Evolutionary conservation across 805 yeast species (phyloP), one percentile per base, ranked within the genome.

Genomic region (Zygotorulaspora chibaensis): DNA sequence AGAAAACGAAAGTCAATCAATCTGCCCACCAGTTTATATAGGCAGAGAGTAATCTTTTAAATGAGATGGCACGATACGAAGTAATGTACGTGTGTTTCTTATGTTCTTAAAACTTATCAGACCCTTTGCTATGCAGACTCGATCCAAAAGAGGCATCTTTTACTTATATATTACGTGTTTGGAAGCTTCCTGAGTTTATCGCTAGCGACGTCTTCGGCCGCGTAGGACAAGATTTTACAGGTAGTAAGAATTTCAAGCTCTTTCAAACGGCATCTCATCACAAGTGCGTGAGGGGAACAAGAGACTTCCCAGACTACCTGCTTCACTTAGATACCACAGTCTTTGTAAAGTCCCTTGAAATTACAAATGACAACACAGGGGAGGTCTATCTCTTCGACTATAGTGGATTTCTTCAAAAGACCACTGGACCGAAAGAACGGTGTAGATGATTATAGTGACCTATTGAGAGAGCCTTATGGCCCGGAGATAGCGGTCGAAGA

Each of bases 321-420:
- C 25, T 20, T 20, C 7, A 7, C 7, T 5, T 7, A 20, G 25
- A 4, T 20, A 20, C 25, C 7, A 20, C 4, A 7, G 25, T 20
- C 25, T 20, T 20, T 20, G 25, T 20, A 20, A 7, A 20, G 25
- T 7, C 25, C 25, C 7, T 5, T 7, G 25, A 20, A 20, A 20
- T 20, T 20, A 20, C 25, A 20, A 15, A 43, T 37, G 16, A 39
- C 26, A 11, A 47, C 43, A 35, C 47, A 43, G 31, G 61, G 55
- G 48, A 55, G 65, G 38, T 59, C 65, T 12, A 50, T 62, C 12
- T 62, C 67, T 8, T 56, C 67, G 3, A 51, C 63, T 2, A 43
- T 62, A 6, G 45, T 53, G 40, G 47, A 47, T 12, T 54, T 60
- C 34, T 58, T 62, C 44, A 52, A 48, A 37, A 55, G 52, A 18